A percentile compares a stretch with the other conserved stretches of the same genome.
Conservation (phyloP, 2,329 filamentous ascomycete species). For the Calonectria multiphialidica region DNA sequence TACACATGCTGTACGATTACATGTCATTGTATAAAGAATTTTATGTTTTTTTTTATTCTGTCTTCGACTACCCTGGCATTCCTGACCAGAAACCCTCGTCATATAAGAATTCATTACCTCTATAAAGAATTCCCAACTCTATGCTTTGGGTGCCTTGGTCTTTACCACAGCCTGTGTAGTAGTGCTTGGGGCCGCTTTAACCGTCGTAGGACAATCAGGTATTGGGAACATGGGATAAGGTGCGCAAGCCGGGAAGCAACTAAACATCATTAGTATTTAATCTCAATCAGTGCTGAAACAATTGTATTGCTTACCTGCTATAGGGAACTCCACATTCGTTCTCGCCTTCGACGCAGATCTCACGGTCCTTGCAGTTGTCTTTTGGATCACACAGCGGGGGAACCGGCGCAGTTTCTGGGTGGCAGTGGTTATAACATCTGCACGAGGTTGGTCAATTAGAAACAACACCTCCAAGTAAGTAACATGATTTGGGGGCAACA, state of each 20-base stretch:
- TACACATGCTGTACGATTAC: not conserved
- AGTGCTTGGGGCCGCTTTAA: not conserved
- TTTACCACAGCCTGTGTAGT: not conserved
- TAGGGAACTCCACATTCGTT: slow-evolving; percentile 42
- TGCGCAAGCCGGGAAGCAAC: slow-evolving; percentile 41
- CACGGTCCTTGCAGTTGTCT: slow-evolving; percentile 41
- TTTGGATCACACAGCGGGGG: slow-evolving; percentile 31
- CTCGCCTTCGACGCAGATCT: slow-evolving; percentile 39
- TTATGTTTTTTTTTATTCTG: not conserved
- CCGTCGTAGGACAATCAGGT: slow-evolving; percentile 31
- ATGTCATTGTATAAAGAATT: not conserved
- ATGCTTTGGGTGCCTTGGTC: not conserved
- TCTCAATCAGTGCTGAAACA: no score
- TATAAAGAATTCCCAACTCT: not conserved
- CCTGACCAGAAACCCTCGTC: no score
- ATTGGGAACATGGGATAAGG: slow-evolving; percentile 26
- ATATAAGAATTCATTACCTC: no score
- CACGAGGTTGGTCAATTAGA: not conserved
- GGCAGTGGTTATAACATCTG: slow-evolving; percentile 49
- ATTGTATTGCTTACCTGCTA: slow-evolving; percentile 33
- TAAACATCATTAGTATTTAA: not conserved
- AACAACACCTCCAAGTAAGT: not conserved
- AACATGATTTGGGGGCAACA: not conserved
- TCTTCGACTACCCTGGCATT: no score
- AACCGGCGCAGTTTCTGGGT: slow-evolving; percentile 34